These are phyloP conservation scores for Rhytidhysteron rufulum DNA, from an alignment of 2,329 filamentous ascomycete species.

Conservation along the genomic window DNA sequence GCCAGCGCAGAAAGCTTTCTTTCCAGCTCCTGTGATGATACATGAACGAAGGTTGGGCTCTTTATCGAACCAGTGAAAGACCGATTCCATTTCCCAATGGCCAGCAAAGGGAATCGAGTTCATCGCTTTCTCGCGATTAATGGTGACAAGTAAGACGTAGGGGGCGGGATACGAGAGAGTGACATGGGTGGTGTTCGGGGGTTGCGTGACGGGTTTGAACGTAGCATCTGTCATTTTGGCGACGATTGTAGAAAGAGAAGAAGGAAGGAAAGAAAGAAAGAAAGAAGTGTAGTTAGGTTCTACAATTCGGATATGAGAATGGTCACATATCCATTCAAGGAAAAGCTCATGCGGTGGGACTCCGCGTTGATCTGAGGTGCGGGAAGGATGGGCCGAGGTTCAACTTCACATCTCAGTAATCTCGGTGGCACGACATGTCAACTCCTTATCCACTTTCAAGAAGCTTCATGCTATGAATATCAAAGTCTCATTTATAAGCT, in stretches of 20 bases:
- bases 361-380: too few relatives aligned
- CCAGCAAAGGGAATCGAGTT: slow-evolving; percentile 41
- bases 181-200: slow-evolving; percentile 30
- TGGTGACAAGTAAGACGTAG: slow-evolving; percentile 50
- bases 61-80: slow-evolving; percentile 53
- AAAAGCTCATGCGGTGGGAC: not conserved
- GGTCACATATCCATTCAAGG: too few relatives aligned
- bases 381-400: too few relatives aligned
- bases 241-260: not conserved
- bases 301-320: too few relatives aligned
- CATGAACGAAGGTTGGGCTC: slow-evolving; percentile 48
- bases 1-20: slow-evolving; percentile 53
- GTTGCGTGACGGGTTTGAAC: slow-evolving; percentile 21
- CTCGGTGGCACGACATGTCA: too few relatives aligned
- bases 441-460: too few relatives aligned
- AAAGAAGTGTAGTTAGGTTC: too few relatives aligned
- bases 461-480: too few relatives aligned
- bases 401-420: too few relatives aligned
- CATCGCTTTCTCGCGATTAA: slow-evolving; percentile 48
- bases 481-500: too few relatives aligned
- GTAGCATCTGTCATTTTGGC: not conserved
- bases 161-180: slow-evolving; percentile 45
- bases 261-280: not conserved
- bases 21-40: slow-evolving; percentile 48
- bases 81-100: slow-evolving; percentile 47